Evolutionary conservation across 176 grass and related monocot genomes (phyloP).

Genomic region (Aegilops tauschii): DNA sequence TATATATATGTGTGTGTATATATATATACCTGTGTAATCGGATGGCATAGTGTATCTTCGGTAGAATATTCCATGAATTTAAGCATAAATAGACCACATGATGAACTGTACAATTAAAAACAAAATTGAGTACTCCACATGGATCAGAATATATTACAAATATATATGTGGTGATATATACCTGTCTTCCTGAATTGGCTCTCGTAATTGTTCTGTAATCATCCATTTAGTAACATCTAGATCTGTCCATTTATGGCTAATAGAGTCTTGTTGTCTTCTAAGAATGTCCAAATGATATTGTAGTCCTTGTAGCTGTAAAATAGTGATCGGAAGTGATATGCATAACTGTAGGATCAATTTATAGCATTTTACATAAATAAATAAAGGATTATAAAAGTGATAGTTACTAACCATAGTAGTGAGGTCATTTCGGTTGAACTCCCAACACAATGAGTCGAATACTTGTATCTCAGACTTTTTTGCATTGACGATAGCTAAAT

Average conservation of each 20-base stretch:
- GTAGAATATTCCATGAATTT: too few species aligned
- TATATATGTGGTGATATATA: neutral
- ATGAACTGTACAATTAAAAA: neutral
- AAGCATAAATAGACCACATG: neutral
- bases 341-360: neutral
- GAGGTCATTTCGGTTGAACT: neutral
- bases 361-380: neutral
- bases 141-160: neutral
- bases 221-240: neutral
- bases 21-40: neutral
- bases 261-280: neutral
- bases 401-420: neutral
- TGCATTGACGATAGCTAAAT: neutral
- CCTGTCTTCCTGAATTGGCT: neutral
- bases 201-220: neutral
- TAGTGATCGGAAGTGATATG: neutral
- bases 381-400: neutral
- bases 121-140: neutral
- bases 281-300: conserved; percentile 6
- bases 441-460: neutral
- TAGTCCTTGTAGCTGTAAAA: neutral
- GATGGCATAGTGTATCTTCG: neutral
- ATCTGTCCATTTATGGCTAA: neutral
- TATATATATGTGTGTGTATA: too few species aligned
- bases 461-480: neutral